Percentiles rank a stretch among this genome's conserved stretches.
These are phyloP conservation scores for Lizonia empirigonia DNA, from an alignment of 2,329 filamentous ascomycete species.

Conservation along the genomic window DNA sequence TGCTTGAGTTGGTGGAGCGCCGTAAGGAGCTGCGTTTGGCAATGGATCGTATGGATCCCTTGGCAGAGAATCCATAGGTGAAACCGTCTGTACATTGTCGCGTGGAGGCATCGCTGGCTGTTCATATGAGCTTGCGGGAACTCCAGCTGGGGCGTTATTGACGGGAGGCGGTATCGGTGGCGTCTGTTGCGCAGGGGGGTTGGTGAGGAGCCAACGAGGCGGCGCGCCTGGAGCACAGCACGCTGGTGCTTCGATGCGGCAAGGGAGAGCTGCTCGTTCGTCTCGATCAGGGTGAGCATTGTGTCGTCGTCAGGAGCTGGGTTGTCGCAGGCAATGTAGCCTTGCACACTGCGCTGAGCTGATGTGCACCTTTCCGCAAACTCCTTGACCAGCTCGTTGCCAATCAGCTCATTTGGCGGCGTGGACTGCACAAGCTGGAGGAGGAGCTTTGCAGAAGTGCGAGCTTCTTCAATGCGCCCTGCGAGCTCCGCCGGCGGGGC, in stretches of 20 bases:
- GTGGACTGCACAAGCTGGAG: constrained; percentile 90
- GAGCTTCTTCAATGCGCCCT: constrained; percentile 85
- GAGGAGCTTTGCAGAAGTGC: constrained; percentile 88
- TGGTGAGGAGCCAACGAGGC: constrained; percentile 43
- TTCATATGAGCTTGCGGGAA: constrained; percentile 23
- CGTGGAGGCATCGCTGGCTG: constrained; percentile 15
- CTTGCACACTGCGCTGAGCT: constrained; percentile 80
- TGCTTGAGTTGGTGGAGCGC: constrained; percentile 3
- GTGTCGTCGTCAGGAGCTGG: constrained; percentile 90
- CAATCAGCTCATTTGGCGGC: constrained; percentile 72
- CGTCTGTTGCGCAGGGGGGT: constrained; percentile 28
- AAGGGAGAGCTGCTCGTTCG: constrained; percentile 86
- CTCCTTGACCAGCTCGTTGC: constrained; percentile 89
- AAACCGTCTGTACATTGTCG: constrained; percentile 19
- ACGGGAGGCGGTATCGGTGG: constrained; percentile 1
- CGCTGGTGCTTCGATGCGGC: constrained; percentile 85
- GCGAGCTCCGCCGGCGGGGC: constrained; percentile 78
- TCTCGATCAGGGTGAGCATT: constrained; percentile 90
- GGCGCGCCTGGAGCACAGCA: constrained; percentile 67
- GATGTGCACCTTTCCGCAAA: constrained; percentile 85
- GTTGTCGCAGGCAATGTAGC: constrained; percentile 79
- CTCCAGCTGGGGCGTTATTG: constrained; percentile 18
- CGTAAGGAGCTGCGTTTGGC: constrained; percentile 3
- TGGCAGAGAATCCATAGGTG: constrained; percentile 7
- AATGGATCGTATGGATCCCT: constrained; percentile 14